Conservation (phyloP, 2,329 filamentous ascomycete species). For the Penicillium janthinellum region DNA sequence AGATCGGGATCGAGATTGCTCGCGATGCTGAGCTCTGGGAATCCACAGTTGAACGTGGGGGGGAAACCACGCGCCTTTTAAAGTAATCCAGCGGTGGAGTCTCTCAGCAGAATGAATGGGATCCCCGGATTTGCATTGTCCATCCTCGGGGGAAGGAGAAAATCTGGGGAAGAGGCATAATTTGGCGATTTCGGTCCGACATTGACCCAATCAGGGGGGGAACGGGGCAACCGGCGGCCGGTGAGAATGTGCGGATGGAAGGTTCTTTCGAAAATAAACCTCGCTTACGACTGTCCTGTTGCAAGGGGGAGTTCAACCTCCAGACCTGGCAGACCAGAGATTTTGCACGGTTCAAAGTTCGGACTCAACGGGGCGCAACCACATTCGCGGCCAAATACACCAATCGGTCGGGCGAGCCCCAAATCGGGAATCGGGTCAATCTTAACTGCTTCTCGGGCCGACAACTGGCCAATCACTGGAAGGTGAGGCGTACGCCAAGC, state of each 20-base stretch:
- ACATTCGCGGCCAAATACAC: neutral
- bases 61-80: neutral
- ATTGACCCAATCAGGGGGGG: slow-evolving; percentile 18
- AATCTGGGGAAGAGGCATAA: slow-evolving; percentile 1
- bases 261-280: neutral
- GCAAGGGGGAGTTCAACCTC: no score
- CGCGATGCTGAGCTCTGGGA: neutral
- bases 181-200: slow-evolving; percentile 17
- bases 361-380: no score
- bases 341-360: no score
- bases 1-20: neutral
- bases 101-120: neutral
- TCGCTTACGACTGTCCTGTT: neutral
- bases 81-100: neutral
- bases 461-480: neutral
- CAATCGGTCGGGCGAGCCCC: neutral
- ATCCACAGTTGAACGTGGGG: neutral
- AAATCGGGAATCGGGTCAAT: neutral
- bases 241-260: neutral
- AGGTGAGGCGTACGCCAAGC: neutral
- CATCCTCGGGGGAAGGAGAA: neutral
- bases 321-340: no score
- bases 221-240: neutral
- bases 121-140: neutral
- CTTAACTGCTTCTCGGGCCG: slow-evolving; percentile 1